A percentile compares a stretch with the other conserved stretches of the same genome.
phyloP scores from a whole-genome alignment of 495 filamentous ascomycete species.

The Trichoderma orchidacearum region DNA sequence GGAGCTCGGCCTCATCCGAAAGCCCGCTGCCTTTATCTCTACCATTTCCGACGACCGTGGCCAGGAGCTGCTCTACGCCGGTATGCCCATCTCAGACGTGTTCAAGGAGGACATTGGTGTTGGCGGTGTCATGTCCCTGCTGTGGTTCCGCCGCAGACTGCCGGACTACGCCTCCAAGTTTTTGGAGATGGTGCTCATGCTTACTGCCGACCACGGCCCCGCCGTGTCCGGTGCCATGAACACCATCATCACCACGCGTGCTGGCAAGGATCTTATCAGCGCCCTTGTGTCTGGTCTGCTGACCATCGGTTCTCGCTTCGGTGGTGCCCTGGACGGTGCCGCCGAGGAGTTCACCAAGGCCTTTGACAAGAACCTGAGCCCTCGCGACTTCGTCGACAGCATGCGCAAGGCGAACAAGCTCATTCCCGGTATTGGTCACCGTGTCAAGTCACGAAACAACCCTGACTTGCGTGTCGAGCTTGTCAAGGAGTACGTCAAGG shows the following conservation, averaged over 20 bases:
- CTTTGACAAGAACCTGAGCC: conserved; percentile 93
- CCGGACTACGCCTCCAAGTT: conserved; percentile 95
- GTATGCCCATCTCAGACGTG: conserved; percentile 98
- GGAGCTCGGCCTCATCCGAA: conserved; percentile 97
- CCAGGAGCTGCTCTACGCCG: conserved; percentile 95
- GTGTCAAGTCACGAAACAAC: conserved; percentile 99
- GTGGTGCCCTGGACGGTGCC: conserved; percentile 94
- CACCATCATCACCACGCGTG: conserved; percentile 98
- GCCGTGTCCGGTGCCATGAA: conserved; percentile 99
- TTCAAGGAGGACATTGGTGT: conserved; percentile 98
- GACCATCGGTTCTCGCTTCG: conserved; percentile 96
- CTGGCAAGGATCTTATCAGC: conserved; percentile 95
- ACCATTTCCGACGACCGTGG: conserved; percentile 99
- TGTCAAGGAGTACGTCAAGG: conserved; percentile 95
- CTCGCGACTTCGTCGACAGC: conserved; percentile 94
- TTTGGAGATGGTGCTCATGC: conserved; percentile 99
- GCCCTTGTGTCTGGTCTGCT: conserved; percentile 90
- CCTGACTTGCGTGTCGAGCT: conserved; percentile 98
- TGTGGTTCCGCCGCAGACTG: conserved; percentile 98
- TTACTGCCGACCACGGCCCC: conserved; percentile 97
- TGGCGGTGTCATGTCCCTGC: conserved; percentile 97
- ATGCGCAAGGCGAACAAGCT: conserved; percentile 99
- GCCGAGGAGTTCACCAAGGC: conserved; percentile 98
- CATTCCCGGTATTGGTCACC: conserved; percentile 97
- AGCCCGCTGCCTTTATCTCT: conserved; percentile 98